Evolutionary conservation across 306 rosid species (phyloP).

Genomic region (Gastrolobium villosum): DNA sequence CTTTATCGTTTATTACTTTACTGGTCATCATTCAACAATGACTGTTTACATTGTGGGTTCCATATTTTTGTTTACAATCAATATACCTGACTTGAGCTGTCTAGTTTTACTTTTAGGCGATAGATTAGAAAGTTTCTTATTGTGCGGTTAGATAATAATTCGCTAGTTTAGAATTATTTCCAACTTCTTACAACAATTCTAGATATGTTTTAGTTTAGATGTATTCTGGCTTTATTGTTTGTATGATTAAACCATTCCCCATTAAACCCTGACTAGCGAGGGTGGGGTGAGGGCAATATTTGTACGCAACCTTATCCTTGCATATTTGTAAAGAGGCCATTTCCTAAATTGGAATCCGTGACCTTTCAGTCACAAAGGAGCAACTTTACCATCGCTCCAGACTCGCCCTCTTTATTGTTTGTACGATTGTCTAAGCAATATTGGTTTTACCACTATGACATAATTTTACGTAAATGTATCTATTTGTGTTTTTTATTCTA

Average conservation of each 20-base stretch:
- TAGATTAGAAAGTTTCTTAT: neutral
- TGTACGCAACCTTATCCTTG: too few species aligned
- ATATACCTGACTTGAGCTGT: neutral
- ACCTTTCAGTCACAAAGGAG: too few species aligned
- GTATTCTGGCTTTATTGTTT: neutral
- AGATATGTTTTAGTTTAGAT: neutral
- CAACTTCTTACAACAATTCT: neutral
- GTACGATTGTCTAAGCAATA: constrained; percentile 11
- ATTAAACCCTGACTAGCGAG: too few species aligned
- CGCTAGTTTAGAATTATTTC: neutral
- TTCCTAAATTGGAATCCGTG: too few species aligned
- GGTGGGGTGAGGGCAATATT: too few species aligned
- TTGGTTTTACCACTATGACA: neutral
- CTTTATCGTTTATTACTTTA: neutral
- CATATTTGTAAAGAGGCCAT: too few species aligned
- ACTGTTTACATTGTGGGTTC: neutral
- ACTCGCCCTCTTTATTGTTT: neutral
- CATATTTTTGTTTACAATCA: neutral
- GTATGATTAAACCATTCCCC: neutral
- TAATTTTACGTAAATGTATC: neutral
- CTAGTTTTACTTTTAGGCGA: neutral
- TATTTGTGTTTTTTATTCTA: constrained; percentile 1
- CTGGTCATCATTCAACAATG: neutral
- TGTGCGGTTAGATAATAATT: neutral
- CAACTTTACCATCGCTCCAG: too few species aligned